Evolutionary conservation across 23 red algal species (phyloP), one percentile per base, ranked within the genome.

Genomic region (Gracilaria gracilis): DNA sequence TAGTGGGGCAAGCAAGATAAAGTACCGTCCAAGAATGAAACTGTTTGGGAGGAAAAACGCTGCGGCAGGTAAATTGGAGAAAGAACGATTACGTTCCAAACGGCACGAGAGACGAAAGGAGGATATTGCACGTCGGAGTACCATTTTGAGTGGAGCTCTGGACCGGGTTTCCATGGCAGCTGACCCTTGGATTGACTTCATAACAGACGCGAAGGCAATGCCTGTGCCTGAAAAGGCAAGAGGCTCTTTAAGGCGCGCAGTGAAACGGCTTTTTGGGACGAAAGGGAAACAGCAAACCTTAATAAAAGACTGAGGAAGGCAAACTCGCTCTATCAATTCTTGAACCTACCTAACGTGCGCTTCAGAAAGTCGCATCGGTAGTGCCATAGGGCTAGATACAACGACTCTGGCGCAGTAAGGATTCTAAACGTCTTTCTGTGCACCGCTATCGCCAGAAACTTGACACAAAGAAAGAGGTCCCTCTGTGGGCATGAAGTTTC

Each of bases 151-250:
- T 32, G 84, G 84, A 25, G 71, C 84, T 58, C 14, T 88, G 48
- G 84, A 88, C 48, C 84, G 84, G 24, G 84, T 88, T 58, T 88
- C 84, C 8, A 88, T 88, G 84, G 84, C 84, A 39, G 84, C 84
- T 29, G 84, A 88, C 19, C 84, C 84, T 17, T 88, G 84, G 84
- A 88, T 88, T 77, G 84, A 88, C 29, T 88, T 88, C 28, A 88
- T 88, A 28, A 88, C 84, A 32, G 84, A 88, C 28, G 84, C 67
- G 16, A 75, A 78, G 16, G 47, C 84, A 31, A 47, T 88, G 67
- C 67, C 84, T 58, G 84, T 82, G 1, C 79, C 54, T 6, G 53
- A 59, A 23, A 82, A 75, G 34, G 29, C 66, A 54, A 40, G 47
- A 33, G 66, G 71, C 9, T 59, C 84, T 39, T 64, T 88, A 33